Percentiles rank a stretch among this genome's conserved stretches.
Conservation (phyloP, 2,329 filamentous ascomycete species). For the Phialophora macrospora region DNA sequence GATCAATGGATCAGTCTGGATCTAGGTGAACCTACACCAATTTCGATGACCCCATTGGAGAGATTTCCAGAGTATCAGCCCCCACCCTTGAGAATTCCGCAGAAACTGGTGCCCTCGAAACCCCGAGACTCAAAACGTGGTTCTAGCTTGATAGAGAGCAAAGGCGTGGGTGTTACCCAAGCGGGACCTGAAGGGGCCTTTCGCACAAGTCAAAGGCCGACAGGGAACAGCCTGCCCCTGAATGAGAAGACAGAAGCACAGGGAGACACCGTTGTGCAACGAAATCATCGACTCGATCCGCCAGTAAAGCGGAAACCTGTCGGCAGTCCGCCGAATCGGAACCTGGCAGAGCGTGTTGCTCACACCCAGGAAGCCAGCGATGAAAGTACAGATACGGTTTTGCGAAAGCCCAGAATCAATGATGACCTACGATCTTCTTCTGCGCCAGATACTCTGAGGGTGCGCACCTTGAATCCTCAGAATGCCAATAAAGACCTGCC, state of each 20-base stretch:
- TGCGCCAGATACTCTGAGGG: constrained; percentile 26
- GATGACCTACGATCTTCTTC: constrained; percentile 24
- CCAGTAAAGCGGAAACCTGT: constrained; percentile 35
- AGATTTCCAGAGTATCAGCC: constrained; percentile 15
- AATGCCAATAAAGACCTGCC: constrained; percentile 46
- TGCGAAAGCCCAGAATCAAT: constrained; percentile 32
- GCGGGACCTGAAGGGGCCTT: neutral
- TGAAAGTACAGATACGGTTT: constrained; percentile 34
- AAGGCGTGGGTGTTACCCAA: neutral
- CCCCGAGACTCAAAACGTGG: neutral
- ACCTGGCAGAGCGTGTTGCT: neutral
- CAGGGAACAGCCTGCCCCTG: constrained; percentile 3
- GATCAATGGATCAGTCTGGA: constrained; percentile 47
- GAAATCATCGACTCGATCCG: constrained; percentile 5
- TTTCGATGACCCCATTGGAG: constrained; percentile 23
- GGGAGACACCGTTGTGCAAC: neutral
- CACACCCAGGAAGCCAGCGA: constrained; percentile 11
- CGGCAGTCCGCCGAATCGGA: constrained; percentile 29
- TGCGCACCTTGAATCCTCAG: neutral
- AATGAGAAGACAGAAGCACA: neutral
- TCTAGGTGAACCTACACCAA: constrained; percentile 39
- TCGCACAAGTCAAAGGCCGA: constrained; percentile 1
- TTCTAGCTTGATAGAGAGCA: neutral
- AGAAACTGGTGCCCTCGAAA: constrained; percentile 18
- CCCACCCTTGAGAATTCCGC: constrained; percentile 22